Conservation (phyloP, 2,329 filamentous ascomycete genomes). For the Juglanconis sp. region DNA sequence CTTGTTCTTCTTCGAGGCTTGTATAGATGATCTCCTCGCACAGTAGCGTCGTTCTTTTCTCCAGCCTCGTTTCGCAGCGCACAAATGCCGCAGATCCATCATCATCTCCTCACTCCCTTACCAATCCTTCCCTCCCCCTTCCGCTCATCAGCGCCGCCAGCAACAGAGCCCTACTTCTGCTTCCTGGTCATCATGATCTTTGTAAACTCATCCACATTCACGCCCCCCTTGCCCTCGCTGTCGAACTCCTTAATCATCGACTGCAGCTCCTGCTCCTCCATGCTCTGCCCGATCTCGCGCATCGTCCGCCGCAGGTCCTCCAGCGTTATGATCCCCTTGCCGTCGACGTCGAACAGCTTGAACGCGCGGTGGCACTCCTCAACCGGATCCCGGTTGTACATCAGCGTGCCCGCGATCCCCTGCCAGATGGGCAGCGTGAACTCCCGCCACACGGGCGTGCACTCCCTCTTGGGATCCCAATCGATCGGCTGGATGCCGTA, state of each 20-base stretch:
- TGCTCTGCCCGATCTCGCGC: conserved; percentile 83
- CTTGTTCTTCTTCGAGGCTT: background rate
- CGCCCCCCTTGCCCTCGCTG: conserved; percentile 83
- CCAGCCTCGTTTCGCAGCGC: background rate
- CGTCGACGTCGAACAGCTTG: conserved; percentile 85
- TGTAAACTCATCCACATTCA: conserved; percentile 67
- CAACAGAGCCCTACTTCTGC: conserved; percentile 18
- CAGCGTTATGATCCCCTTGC: conserved; percentile 86
- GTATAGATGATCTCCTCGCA: conserved; percentile 2
- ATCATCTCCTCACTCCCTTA: conserved; percentile 1
- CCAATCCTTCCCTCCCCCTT: background rate
- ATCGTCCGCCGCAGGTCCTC: conserved; percentile 86
- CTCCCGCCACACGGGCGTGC: conserved; percentile 64
- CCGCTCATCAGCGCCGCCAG: background rate
- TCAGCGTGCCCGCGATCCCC: conserved; percentile 73
- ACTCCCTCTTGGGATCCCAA: conserved; percentile 52
- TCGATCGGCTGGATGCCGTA: conserved; percentile 70
- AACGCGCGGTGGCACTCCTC: conserved; percentile 93
- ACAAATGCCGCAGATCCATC: background rate
- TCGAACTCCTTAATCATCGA: conserved; percentile 99
- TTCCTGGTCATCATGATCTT: conserved; percentile 53
- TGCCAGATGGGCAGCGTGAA: conserved; percentile 73
- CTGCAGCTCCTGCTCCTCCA: conserved; percentile 87
- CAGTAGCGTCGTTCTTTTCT: background rate
- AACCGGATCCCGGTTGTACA: conserved; percentile 77